Percentiles rank a stretch among this genome's conserved stretches.
phyloP scores from a whole-genome alignment of 495 filamentous ascomycete genomes.

The Hypoxylon perforatum region DNA sequence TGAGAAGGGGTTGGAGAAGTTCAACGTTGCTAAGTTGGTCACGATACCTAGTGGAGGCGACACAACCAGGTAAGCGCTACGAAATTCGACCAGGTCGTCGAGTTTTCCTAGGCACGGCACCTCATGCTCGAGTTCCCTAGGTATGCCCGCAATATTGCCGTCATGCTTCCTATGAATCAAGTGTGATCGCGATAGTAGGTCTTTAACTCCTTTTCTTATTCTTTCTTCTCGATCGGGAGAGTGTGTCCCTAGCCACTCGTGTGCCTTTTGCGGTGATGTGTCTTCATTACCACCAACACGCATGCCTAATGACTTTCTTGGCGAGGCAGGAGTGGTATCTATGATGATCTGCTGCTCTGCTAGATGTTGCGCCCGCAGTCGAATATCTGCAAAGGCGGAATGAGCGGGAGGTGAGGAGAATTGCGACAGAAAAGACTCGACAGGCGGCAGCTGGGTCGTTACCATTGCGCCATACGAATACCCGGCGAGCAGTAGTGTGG shows the following conservation, averaged over 20 bases:
- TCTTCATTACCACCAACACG: conserved; percentile 55
- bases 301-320: conserved; percentile 47
- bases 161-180: conserved; percentile 40
- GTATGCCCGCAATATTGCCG: conserved; percentile 2
- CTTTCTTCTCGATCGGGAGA: conserved; percentile 45
- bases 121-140: conserved; percentile 14
- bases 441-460: conserved; percentile 73
- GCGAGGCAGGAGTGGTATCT: conserved; percentile 34
- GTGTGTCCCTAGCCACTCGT: conserved; percentile 36
- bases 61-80: conserved; percentile 77
- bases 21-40: conserved; percentile 67
- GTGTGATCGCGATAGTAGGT: conserved; percentile 50
- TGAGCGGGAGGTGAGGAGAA: conserved; percentile 65
- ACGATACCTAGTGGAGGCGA: conserved; percentile 79
- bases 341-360: conserved; percentile 63
- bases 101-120: conserved; percentile 42
- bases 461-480: conserved; percentile 95
- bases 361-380: conserved; percentile 71
- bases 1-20: conserved; percentile 47
- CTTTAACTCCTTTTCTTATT: conserved; percentile 53
- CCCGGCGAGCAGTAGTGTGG: conserved; percentile 72
- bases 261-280: conserved; percentile 40
- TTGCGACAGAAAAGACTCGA: conserved; percentile 65
- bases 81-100: conserved; percentile 36
- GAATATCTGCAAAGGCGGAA: conserved; percentile 71